A percentile compares a stretch with the other conserved stretches of the same genome.
Evolutionary conservation across 257 asterid species (phyloP).

Genomic region (Marsdenia floribunda): DNA sequence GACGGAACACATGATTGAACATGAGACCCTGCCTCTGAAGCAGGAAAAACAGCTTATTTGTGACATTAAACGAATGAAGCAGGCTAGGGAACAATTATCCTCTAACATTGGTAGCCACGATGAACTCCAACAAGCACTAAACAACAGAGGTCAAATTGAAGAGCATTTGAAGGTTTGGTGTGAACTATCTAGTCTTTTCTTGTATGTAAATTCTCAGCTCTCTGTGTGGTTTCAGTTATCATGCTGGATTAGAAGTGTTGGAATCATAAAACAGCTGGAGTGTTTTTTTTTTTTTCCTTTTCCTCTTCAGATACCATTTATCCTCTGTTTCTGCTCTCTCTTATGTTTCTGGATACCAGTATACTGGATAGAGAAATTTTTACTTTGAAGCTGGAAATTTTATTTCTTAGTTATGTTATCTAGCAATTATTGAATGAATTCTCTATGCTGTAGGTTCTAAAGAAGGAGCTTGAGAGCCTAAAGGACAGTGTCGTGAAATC

Average conservation of each 20-base stretch:
- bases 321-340: neutral
- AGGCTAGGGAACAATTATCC: conserved; percentile 77
- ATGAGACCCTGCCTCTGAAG: conserved; percentile 77
- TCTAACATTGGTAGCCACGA: conserved; percentile 76
- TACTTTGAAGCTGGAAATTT: neutral
- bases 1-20: conserved; percentile 74
- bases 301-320: neutral
- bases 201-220: neutral
- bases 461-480: conserved; percentile 74
- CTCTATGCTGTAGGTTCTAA: conserved; percentile 40
- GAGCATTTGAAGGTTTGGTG: conserved; percentile 64
- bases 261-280: neutral
- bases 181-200: neutral
- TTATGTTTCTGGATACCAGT: neutral
- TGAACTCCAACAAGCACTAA: conserved; percentile 85
- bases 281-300: neutral
- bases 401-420: neutral
- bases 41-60: conserved; percentile 83
- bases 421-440: conserved; percentile 5
- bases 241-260: neutral
- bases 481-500: conserved; percentile 54
- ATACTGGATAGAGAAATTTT: neutral
- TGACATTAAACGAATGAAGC: conserved; percentile 88
- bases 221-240: conserved; percentile 1
- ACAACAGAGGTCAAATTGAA: conserved; percentile 66